Evolutionary conservation across 1,139 yeast species (phyloP).

Genomic region (Saccharomyces hybrid): DNA sequence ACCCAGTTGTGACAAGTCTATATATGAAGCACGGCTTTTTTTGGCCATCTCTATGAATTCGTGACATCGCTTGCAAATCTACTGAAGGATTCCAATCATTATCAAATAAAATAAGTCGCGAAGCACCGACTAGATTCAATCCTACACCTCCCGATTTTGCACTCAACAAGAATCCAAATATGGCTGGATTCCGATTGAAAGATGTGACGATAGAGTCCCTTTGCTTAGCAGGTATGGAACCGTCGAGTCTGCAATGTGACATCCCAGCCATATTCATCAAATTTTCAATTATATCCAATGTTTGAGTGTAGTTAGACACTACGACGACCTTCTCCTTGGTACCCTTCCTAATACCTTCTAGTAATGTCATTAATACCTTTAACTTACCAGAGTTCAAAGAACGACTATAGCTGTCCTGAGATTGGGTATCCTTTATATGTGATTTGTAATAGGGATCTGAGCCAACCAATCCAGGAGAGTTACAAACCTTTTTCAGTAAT

Average conservation of each 20-base stretch:
- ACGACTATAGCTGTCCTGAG: slow-evolving; percentile 28
- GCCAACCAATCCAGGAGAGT: slow-evolving; percentile 60
- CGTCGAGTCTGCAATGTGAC: slow-evolving; percentile 66
- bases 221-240: slow-evolving; percentile 61
- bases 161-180: slow-evolving; percentile 69
- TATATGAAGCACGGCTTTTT: slow-evolving; percentile 70
- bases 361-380: slow-evolving; percentile 45
- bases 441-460: slow-evolving; percentile 33
- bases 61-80: slow-evolving; percentile 92
- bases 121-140: slow-evolving; percentile 82
- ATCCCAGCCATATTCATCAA: slow-evolving; percentile 46
- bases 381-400: slow-evolving; percentile 44
- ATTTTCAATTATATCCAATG: slow-evolving; percentile 67
- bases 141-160: slow-evolving; percentile 96
- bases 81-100: slow-evolving; percentile 94
- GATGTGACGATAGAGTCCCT: slow-evolving; percentile 60
- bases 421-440: slow-evolving; percentile 7
- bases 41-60: slow-evolving; percentile 94
- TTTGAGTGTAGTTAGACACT: slow-evolving; percentile 84
- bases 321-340: slow-evolving; percentile 61
- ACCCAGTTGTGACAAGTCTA: slow-evolving; percentile 77
- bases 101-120: slow-evolving; percentile 73
- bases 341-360: slow-evolving; percentile 39
- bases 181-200: slow-evolving; percentile 50
- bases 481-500: slow-evolving; percentile 72